Evolutionary conservation across 805 yeast species (phyloP).

Genomic region (Saccharomycopsis lassenensis): DNA sequence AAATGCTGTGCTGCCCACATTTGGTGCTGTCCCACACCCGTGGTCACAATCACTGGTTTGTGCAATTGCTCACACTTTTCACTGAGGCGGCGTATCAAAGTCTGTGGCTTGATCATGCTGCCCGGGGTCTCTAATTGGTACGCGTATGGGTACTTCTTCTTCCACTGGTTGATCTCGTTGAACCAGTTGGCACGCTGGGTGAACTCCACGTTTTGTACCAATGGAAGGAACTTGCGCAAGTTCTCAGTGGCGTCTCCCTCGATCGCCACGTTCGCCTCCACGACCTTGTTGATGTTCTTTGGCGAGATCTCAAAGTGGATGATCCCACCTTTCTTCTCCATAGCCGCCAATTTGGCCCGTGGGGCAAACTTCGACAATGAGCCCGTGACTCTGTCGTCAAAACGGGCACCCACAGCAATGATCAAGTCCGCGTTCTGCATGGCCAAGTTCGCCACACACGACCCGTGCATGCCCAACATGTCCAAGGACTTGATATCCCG

Average conservation of each 20-base stretch:
- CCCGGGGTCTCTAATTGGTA: constrained; percentile 76
- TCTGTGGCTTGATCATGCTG: constrained; percentile 83
- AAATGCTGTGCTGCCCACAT: constrained; percentile 99
- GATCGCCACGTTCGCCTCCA: constrained; percentile 89
- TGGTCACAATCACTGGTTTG: constrained; percentile 78
- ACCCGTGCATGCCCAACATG: constrained; percentile 98
- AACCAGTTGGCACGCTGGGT: constrained; percentile 71
- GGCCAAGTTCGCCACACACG: constrained; percentile 88
- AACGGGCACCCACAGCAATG: constrained; percentile 92
- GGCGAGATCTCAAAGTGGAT: constrained; percentile 93
- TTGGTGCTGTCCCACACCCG: constrained; percentile 99
- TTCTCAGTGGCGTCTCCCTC: constrained; percentile 92
- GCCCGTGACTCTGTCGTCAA: constrained; percentile 97
- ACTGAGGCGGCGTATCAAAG: constrained; percentile 70
- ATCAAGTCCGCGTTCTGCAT: constrained; percentile 90
- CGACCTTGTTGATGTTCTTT: constrained; percentile 95
- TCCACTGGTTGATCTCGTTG: constrained; percentile 66
- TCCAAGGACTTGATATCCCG: constrained; percentile 81
- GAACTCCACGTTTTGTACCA: constrained; percentile 43
- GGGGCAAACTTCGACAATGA: constrained; percentile 85
- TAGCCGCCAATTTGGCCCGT: constrained; percentile 80
- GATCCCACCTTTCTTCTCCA: constrained; percentile 87
- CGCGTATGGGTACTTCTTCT: constrained; percentile 71
- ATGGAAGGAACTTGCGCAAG: constrained; percentile 61
- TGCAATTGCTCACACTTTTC: constrained; percentile 51